Conservation (phyloP, 2,329 filamentous ascomycete species). For the Claviceps paspali region DNA sequence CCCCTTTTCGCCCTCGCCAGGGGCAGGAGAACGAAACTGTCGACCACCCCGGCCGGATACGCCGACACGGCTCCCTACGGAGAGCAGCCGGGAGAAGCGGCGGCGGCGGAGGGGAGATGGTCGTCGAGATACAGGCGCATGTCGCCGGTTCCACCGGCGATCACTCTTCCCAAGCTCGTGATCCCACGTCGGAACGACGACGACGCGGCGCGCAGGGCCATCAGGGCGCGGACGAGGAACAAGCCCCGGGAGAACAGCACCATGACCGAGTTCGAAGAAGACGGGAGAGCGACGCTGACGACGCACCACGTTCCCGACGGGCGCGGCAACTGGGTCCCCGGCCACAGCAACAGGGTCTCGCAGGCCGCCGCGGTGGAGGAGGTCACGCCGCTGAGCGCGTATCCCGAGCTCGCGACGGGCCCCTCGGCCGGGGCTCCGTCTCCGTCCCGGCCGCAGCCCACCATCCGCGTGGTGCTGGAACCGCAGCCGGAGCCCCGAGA, state of each 20-base stretch:
- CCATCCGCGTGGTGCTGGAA: too few relatives aligned
- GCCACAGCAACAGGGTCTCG: slow-evolving; percentile 19
- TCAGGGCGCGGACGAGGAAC: too few relatives aligned
- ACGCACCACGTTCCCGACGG: slow-evolving; percentile 36
- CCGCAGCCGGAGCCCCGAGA: too few relatives aligned
- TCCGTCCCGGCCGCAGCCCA: too few relatives aligned
- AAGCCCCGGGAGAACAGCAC: slow-evolving; percentile 26
- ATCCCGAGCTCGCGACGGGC: slow-evolving; percentile 5
- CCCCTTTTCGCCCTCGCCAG: slow-evolving; percentile 23
- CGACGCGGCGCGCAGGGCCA: not conserved
- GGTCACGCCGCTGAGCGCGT: slow-evolving; percentile 5
- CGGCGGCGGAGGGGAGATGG: not conserved
- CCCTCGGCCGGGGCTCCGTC: too few relatives aligned
- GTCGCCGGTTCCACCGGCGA: slow-evolving; percentile 9
- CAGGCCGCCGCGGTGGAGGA: slow-evolving; percentile 10
- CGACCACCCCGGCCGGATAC: not conserved
- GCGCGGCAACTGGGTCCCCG: slow-evolving; percentile 37
- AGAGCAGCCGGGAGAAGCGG: not conserved
- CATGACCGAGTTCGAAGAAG: slow-evolving; percentile 38
- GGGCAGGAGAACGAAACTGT: not conserved
- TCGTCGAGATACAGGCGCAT: slow-evolving; percentile 8
- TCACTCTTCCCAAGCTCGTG: slow-evolving; percentile 15
- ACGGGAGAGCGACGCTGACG: slow-evolving; percentile 24
- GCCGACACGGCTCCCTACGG: not conserved
- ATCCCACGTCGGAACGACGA: slow-evolving; percentile 11